Percentiles rank a stretch among this genome's conserved stretches.
These are phyloP conservation scores for Zygotorulaspora danielsina DNA, from an alignment of 805 yeast species.

Conservation along the genomic window DNA sequence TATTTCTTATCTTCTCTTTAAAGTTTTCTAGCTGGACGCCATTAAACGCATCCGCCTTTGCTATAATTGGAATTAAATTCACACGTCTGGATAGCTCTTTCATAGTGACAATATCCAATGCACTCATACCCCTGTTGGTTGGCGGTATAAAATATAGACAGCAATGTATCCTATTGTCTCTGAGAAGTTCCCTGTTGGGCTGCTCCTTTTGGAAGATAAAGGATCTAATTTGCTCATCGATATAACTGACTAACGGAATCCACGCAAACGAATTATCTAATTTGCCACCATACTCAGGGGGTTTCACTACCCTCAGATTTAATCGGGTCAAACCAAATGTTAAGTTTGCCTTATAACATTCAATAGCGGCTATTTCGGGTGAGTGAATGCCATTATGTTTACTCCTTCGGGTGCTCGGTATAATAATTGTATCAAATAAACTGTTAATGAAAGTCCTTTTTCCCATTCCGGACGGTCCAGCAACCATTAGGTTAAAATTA, in stretches of 20 bases:
- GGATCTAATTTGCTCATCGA: slow-evolving; percentile 73
- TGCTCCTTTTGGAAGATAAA: slow-evolving; percentile 74
- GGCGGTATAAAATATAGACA: slow-evolving; percentile 82
- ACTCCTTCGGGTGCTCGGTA: slow-evolving; percentile 41
- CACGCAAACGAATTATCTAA: slow-evolving; percentile 64
- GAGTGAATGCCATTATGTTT: slow-evolving; percentile 35
- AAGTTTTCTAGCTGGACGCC: slow-evolving; percentile 49
- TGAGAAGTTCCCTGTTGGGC: slow-evolving; percentile 50
- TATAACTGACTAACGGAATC: slow-evolving; percentile 63
- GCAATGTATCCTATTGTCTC: slow-evolving; percentile 74
- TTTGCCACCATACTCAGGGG: slow-evolving; percentile 72
- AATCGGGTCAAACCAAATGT: slow-evolving; percentile 33
- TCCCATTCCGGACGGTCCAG: slow-evolving; percentile 84
- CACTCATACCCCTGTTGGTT: slow-evolving; percentile 53
- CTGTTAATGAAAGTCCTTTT: slow-evolving; percentile 80
- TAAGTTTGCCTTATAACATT: slow-evolving; percentile 23
- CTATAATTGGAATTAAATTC: slow-evolving; percentile 75
- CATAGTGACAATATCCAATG: slow-evolving; percentile 71
- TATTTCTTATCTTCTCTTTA: slow-evolving; percentile 49
- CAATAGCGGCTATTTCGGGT: slow-evolving; percentile 15
- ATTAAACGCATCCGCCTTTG: slow-evolving; percentile 75
- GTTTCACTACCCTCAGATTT: slow-evolving; percentile 61
- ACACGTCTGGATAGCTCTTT: slow-evolving; percentile 64
- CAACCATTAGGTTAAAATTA: slow-evolving; percentile 74
- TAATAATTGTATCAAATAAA: slow-evolving; percentile 52